Conservation (phyloP, 2,329 filamentous ascomycete genomes). For the Furcasterigmium furcatum region DNA sequence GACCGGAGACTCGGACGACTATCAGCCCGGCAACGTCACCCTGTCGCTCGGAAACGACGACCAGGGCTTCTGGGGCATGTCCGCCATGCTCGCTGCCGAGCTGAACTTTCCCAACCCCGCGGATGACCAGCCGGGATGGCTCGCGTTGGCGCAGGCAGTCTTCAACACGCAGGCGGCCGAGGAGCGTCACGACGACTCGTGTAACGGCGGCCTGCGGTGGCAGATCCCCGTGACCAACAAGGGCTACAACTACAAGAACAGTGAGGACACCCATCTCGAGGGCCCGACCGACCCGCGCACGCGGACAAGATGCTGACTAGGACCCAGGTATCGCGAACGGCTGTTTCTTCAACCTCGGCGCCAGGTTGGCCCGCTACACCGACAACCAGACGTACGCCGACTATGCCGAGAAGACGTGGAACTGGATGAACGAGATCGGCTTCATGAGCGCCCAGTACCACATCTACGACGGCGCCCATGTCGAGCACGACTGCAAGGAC, state of each 20-base stretch:
- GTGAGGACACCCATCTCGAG: too few species aligned
- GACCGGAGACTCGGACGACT: constrained; percentile 52
- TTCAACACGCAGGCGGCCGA: constrained; percentile 58
- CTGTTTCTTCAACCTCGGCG: constrained; percentile 61
- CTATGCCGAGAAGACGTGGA: constrained; percentile 58
- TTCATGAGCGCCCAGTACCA: constrained; percentile 60
- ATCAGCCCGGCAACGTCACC: constrained; percentile 58
- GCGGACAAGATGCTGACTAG: constrained; percentile 28
- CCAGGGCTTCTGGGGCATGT: constrained; percentile 68
- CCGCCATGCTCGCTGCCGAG: constrained; percentile 66
- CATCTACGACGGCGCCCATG: constrained; percentile 56
- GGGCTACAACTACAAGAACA: constrained; percentile 75
- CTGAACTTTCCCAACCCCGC: constrained; percentile 59
- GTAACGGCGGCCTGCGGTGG: constrained; percentile 70
- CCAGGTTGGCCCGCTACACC: constrained; percentile 71
- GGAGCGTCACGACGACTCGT: constrained; percentile 62
- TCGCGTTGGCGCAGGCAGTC: constrained; percentile 66
- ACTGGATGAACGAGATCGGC: constrained; percentile 55
- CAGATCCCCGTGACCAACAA: constrained; percentile 73
- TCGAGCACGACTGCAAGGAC: constrained; percentile 48
- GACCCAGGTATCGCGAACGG: constrained; percentile 61
- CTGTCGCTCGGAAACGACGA: constrained; percentile 63
- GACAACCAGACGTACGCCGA: constrained; percentile 61
- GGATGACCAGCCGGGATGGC: constrained; percentile 52
- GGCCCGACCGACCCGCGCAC: constrained; percentile 16